Evolutionary conservation across 2,329 filamentous ascomycete species (phyloP), one percentile per base, ranked within the genome.

Genomic region (Emmonsia crescens): DNA sequence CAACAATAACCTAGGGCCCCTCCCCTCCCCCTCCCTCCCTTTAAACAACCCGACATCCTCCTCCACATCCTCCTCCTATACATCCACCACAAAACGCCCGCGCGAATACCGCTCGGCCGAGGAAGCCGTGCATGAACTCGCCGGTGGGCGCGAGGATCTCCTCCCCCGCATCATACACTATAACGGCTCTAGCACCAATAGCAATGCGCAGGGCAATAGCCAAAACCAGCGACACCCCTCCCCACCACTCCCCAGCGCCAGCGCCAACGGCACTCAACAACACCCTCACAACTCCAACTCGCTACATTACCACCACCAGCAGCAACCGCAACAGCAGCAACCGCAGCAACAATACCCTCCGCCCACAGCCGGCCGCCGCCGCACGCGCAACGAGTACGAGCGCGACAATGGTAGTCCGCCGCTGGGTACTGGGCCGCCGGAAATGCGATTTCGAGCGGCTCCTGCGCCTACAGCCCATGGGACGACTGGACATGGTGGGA

Each of bases 81-180:
- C 42, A 21, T 8, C 61, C 10, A 80, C 61, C 12, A 80, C 81
- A 1, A 75, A 74, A 59, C 85, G 93, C 63, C 80, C 86, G 12
- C 84, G 93, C 62, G 94, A 97, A 72, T 97, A 96, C 76, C 89
- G 91, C 69, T 96, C 93, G 3, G 94, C 94, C 14, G 94, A 99
- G 74, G 94, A 99, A 72, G 94, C 91, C 2, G 92, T 97, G 63
- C 89, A 90, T 62, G 90, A 94, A 66, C 77, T 99, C 64, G 87
- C 92, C 5, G 92, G 91, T 58, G 94, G 94, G n/a, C 85, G 94
- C 62, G 88, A 96, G 62, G 94, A 99, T 63, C 81, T 97, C 16
- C 80, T 96, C 58, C 94, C 94, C 27, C 94, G 93, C 75, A 85
- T 97, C 62, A 90, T 99, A 16, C 94, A 97, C 76, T 99, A 99